Evolutionary conservation across 2,329 filamentous ascomycete species (phyloP), one percentile per base, ranked within the genome.

Genomic region (Plenodomus biglobosus): DNA sequence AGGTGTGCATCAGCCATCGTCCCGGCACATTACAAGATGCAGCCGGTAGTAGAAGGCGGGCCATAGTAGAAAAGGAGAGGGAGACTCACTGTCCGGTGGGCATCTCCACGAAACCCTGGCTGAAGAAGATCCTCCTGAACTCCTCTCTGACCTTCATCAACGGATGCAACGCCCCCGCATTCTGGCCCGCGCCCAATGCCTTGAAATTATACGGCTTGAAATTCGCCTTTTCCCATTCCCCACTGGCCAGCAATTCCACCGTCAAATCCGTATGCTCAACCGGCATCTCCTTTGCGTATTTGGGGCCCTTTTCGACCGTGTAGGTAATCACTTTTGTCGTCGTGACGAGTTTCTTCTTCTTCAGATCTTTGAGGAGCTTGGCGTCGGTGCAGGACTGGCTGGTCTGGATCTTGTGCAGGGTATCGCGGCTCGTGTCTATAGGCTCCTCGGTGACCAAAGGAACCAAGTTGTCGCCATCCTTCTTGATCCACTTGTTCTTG

Each of bases 31-130:
- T 24, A 24, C 22, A 24, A 5, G 5, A 24, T 24, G 5, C 5
- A 24, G 22, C 10, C 5, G 10, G 5, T 24, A 10, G 5, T 24
- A 10, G 5, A 24, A 10, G 10, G 5, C 22, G 22, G 22, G 10
- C 11, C 3, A 32, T 3, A 32, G 15, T 32, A 32, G 27, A 15
- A 15, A 8, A 32, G 13, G 3, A 11, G 15, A 3, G 27, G 3
- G 3, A 32, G 8, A 52, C 72, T 52, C 64, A 80, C 76, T 89
- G 85, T 75, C 88, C 87, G 41, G 92, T 96, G 13, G 92, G 89
- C 94, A 99, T 97, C 79, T 99, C 94, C 66, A 92, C 86, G 78
- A 97, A 99, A 44, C 92, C 94, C 86, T 96, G 95, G 72, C 96
- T 91, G 76, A 99, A 97, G 85, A 99, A 99, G 70, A 99, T 96